Percentiles rank a stretch among this genome's conserved stretches.
These are phyloP conservation scores for Gentiana dahurica DNA, from an alignment of 257 asterid species.

Conservation along the genomic window DNA sequence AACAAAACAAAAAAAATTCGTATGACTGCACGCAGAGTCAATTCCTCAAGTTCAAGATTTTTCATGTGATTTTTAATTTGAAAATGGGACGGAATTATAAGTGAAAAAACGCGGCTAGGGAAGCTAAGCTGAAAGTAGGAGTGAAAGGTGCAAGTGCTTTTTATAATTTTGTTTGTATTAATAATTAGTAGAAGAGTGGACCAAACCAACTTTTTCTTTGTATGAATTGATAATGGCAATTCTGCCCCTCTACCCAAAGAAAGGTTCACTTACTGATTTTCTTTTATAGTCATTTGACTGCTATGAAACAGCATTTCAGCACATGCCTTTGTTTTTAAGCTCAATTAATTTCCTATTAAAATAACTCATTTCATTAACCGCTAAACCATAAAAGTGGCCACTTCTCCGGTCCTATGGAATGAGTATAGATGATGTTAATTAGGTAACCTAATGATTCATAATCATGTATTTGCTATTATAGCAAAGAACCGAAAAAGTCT, in stretches of 20 bases:
- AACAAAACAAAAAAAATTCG: neutral
- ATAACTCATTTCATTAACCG: too few species aligned
- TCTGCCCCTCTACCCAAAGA: neutral
- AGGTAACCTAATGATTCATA: too few species aligned
- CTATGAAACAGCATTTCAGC: too few species aligned
- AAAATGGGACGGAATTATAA: neutral
- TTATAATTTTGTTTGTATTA: neutral
- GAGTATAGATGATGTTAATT: too few species aligned
- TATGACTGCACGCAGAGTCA: neutral
- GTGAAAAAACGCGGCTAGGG: conserved; percentile 9
- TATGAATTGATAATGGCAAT: neutral
- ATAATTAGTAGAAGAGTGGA: neutral
- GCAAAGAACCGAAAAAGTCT: too few species aligned
- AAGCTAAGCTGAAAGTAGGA: conserved; percentile 6
- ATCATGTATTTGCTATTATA: too few species aligned
- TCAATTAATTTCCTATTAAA: too few species aligned
- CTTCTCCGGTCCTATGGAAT: too few species aligned
- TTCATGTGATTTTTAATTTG: neutral
- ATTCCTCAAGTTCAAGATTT: neutral
- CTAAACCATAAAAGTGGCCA: too few species aligned
- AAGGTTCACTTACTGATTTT: neutral
- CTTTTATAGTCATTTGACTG: too few species aligned
- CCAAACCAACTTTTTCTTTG: neutral
- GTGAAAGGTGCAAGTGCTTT: neutral
- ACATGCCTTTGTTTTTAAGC: too few species aligned